These are phyloP conservation scores for Colletotrichum noveboracense DNA, from an alignment of 2,329 filamentous ascomycete genomes.

Conservation along the genomic window DNA sequence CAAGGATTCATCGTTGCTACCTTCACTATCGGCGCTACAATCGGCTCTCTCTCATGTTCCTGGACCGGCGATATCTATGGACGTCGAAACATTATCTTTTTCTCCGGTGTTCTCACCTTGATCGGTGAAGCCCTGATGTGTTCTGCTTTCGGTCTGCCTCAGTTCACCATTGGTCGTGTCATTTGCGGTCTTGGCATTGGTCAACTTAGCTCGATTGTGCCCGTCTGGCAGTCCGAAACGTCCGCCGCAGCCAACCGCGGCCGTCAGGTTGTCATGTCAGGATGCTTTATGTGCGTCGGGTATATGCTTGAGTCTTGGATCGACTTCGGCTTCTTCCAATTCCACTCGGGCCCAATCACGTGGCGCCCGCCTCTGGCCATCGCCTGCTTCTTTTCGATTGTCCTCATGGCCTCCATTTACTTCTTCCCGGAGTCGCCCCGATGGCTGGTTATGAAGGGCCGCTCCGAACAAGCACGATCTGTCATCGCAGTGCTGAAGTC, in stretches of 20 bases:
- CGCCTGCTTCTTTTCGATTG: constrained; percentile 32
- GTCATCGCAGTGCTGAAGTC: constrained; percentile 44
- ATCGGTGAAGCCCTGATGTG: constrained; percentile 53
- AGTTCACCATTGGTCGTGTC: constrained; percentile 56
- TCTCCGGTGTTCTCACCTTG: constrained; percentile 52
- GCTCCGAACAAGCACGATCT: constrained; percentile 34
- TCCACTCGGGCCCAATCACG: constrained; percentile 28
- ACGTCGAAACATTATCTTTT: constrained; percentile 53
- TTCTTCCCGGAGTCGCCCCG: constrained; percentile 39
- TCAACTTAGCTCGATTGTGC: constrained; percentile 42
- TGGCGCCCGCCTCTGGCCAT: constrained; percentile 42
- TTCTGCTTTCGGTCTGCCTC: constrained; percentile 48
- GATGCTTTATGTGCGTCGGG: constrained; percentile 18
- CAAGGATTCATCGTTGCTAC: constrained; percentile 41
- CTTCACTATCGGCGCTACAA: constrained; percentile 41
- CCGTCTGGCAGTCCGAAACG: constrained; percentile 45
- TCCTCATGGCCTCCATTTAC: constrained; percentile 38
- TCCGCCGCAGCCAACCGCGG: constrained; percentile 46
- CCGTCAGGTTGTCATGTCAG: constrained; percentile 39
- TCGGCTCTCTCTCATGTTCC: constrained; percentile 38
- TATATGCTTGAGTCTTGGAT: constrained; percentile 47
- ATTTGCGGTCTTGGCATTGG: constrained; percentile 53
- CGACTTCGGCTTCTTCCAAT: constrained; percentile 44
- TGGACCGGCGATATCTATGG: constrained; percentile 52
- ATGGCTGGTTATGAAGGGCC: constrained; percentile 39